Percentiles rank a stretch among this genome's conserved stretches.
Evolutionary conservation across 2,329 filamentous ascomycete genomes (phyloP).

Genomic region (Aaosphaeria arxii): DNA sequence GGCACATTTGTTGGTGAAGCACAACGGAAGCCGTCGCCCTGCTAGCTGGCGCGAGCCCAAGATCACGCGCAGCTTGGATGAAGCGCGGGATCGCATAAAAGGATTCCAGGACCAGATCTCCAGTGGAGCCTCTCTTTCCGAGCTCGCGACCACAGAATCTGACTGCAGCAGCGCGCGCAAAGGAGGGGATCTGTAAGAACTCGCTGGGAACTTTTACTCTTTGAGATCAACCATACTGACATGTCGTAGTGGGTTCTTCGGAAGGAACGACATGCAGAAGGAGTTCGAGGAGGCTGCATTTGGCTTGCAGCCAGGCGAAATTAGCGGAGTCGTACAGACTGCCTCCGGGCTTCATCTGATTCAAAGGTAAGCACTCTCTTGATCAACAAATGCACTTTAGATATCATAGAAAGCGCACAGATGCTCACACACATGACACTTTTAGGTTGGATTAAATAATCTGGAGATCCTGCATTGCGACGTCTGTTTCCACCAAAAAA

Average conservation of each 20-base stretch:
- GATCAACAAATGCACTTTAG: background rate
- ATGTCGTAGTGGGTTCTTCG: constrained; percentile 73
- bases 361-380: constrained; percentile 5
- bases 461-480: no score
- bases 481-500: no score
- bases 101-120: constrained; percentile 73
- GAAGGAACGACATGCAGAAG: constrained; percentile 94
- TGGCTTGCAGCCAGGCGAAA: constrained; percentile 78
- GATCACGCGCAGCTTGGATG: constrained; percentile 84
- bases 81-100: constrained; percentile 75
- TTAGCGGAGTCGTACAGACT: constrained; percentile 85
- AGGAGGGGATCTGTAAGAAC: constrained; percentile 75
- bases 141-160: constrained; percentile 83
- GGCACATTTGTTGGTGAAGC: constrained; percentile 91
- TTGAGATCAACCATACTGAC: background rate
- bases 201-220: background rate
- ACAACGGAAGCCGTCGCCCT: constrained; percentile 80
- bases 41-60: constrained; percentile 90
- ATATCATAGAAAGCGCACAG: no score
- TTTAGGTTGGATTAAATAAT: background rate
- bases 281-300: constrained; percentile 98
- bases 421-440: no score
- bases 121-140: constrained; percentile 67
- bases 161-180: constrained; percentile 96
- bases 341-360: constrained; percentile 95